A percentile compares a stretch with the other conserved stretches of the same genome.
Evolutionary conservation across 2,329 filamentous ascomycete genomes (phyloP).

Genomic region (Nemania sp.): DNA sequence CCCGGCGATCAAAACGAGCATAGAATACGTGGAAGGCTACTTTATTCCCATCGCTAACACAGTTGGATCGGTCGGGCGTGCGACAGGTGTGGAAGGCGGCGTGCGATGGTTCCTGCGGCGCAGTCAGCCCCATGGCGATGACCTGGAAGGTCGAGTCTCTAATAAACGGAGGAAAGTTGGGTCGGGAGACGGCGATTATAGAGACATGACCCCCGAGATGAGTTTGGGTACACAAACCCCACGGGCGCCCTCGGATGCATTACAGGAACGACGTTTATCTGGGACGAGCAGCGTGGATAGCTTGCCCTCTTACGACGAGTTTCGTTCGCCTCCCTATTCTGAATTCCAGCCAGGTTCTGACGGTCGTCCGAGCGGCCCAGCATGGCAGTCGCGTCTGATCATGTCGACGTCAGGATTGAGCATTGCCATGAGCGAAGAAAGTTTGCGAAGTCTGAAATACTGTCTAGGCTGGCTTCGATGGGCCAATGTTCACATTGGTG

Average conservation of each 20-base stretch:
- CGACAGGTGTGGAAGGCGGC: constrained; percentile 85
- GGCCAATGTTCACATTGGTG: constrained; percentile 80
- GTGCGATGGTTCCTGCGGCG: constrained; percentile 80
- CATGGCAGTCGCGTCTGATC: constrained; percentile 83
- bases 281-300: constrained; percentile 72
- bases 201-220: constrained; percentile 38
- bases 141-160: constrained; percentile 53
- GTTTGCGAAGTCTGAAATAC: constrained; percentile 80
- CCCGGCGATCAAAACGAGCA: constrained; percentile 84
- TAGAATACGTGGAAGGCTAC: constrained; percentile 88
- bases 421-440: constrained; percentile 89
- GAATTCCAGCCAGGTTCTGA: constrained; percentile 53
- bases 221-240: constrained; percentile 39
- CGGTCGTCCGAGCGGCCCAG: constrained; percentile 35
- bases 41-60: constrained; percentile 86
- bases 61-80: constrained; percentile 79
- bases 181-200: constrained; percentile 35
- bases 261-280: constrained; percentile 59
- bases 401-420: constrained; percentile 90
- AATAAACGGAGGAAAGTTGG: constrained; percentile 65
- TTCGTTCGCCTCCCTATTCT: constrained; percentile 75
- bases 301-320: constrained; percentile 82
- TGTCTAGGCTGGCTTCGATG: constrained; percentile 80
- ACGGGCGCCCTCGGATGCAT: constrained; percentile 41
- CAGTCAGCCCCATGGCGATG: constrained; percentile 51